These are phyloP conservation scores for Phalaenopsis aphrodite DNA, from an alignment of 106 monocot species.

Conservation along the genomic window DNA sequence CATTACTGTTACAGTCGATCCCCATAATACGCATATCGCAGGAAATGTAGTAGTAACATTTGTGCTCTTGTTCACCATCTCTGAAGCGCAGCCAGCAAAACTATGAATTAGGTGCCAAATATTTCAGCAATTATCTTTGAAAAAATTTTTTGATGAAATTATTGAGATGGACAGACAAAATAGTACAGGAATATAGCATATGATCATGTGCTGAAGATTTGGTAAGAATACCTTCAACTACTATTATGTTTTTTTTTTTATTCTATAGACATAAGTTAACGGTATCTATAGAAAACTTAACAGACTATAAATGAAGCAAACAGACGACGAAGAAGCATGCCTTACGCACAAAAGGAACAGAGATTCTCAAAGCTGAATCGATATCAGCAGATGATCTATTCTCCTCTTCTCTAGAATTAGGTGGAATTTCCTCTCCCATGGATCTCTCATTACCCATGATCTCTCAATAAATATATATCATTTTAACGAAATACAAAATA, in stretches of 20 bases:
- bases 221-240: too few relatives aligned
- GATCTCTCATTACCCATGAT: slow-evolving; percentile 16
- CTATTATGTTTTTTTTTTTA: too few relatives aligned
- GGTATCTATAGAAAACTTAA: too few relatives aligned
- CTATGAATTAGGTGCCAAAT: slow-evolving; percentile 68
- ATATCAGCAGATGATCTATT: neutral
- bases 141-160: too few relatives aligned
- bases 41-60: slow-evolving; percentile 56
- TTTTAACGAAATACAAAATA: too few relatives aligned
- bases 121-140: slow-evolving; percentile 63
- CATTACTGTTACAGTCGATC: slow-evolving; percentile 78
- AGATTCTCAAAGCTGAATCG: neutral
- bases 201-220: too few relatives aligned
- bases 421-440: slow-evolving; percentile 22
- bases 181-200: too few relatives aligned
- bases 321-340: neutral
- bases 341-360: slow-evolving; percentile 36
- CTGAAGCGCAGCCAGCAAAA: slow-evolving; percentile 76
- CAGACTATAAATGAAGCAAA: neutral
- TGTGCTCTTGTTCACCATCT: slow-evolving; percentile 43
- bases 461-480: too few relatives aligned
- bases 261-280: too few relatives aligned
- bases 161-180: too few relatives aligned
- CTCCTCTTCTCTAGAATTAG: neutral
- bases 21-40: slow-evolving; percentile 66